These are phyloP conservation scores for Debaryomycetaceae sp. DNA, from an alignment of 1,139 yeast genomes.

Conservation along the genomic window DNA sequence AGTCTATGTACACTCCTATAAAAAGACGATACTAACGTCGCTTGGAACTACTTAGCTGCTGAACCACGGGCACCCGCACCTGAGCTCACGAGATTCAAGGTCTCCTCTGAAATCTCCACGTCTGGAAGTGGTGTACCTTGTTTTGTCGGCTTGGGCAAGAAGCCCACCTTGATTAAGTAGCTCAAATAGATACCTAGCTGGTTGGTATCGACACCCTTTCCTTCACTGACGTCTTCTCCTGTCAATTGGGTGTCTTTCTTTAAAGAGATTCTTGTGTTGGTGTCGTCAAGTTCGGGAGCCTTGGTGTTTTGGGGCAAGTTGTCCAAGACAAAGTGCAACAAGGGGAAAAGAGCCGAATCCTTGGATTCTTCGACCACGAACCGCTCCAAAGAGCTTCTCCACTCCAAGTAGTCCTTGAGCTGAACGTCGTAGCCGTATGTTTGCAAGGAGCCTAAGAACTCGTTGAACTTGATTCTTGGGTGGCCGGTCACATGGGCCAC, in stretches of 20 bases:
- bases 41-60: conserved; percentile 35
- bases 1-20: background rate
- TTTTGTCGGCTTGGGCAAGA: conserved; percentile 58
- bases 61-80: conserved; percentile 90
- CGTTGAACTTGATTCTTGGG: conserved; percentile 80
- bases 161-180: conserved; percentile 76
- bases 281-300: conserved; percentile 93
- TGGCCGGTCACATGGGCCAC: conserved; percentile 98
- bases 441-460: conserved; percentile 63
- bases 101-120: conserved; percentile 52
- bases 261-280: conserved; percentile 68
- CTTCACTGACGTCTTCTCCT: conserved; percentile 61
- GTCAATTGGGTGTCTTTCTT: conserved; percentile 58
- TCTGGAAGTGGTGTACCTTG: conserved; percentile 54
- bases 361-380: conserved; percentile 67
- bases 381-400: conserved; percentile 76
- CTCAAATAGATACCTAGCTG: conserved; percentile 76
- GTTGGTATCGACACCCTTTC: conserved; percentile 65
- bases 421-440: conserved; percentile 69
- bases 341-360: conserved; percentile 88
- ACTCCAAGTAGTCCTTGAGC: conserved; percentile 63
- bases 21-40: background rate
- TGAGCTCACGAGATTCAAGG: conserved; percentile 60
- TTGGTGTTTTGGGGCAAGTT: conserved; percentile 85
- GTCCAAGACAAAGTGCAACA: conserved; percentile 89